Evolutionary conservation across 2,329 filamentous ascomycete genomes (phyloP).

Genomic region (Alternaria sp.): DNA sequence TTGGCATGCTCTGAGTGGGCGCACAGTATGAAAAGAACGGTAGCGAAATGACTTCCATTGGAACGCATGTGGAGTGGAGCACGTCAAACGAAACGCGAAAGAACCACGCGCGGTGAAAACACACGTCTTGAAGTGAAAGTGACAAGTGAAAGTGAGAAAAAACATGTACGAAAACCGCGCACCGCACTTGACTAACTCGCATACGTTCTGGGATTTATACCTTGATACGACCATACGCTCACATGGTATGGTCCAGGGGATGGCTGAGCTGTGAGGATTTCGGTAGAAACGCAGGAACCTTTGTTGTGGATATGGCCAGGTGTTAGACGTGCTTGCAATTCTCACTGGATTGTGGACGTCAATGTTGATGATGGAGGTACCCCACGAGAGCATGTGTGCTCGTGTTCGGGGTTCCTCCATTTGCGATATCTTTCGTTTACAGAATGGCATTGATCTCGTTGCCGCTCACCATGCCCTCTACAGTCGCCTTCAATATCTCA

Average conservation of each 20-base stretch:
- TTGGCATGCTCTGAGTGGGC: neutral
- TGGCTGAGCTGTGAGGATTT: neutral
- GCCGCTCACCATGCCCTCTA: slow-evolving; percentile 55
- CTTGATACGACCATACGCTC: neutral
- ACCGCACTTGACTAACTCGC: neutral
- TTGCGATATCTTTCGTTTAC: neutral
- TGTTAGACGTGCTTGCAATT: neutral
- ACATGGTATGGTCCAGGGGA: neutral
- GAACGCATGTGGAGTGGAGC: neutral
- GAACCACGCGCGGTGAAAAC: neutral
- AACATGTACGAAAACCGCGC: neutral
- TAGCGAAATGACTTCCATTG: neutral
- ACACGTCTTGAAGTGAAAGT: neutral
- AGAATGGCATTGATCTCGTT: slow-evolving; percentile 49
- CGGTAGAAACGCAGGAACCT: neutral
- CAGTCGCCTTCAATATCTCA: slow-evolving; percentile 53
- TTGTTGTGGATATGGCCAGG: neutral
- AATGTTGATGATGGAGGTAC: neutral
- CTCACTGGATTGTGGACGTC: neutral
- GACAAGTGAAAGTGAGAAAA: neutral
- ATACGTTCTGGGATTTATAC: neutral
- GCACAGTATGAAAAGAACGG: neutral
- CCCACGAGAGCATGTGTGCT: neutral
- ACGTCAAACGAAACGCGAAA: neutral
- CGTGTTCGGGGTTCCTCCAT: neutral